These are phyloP conservation scores for Russula virescens DNA, from an alignment of 768 basidiomycete species.

Conservation along the genomic window DNA sequence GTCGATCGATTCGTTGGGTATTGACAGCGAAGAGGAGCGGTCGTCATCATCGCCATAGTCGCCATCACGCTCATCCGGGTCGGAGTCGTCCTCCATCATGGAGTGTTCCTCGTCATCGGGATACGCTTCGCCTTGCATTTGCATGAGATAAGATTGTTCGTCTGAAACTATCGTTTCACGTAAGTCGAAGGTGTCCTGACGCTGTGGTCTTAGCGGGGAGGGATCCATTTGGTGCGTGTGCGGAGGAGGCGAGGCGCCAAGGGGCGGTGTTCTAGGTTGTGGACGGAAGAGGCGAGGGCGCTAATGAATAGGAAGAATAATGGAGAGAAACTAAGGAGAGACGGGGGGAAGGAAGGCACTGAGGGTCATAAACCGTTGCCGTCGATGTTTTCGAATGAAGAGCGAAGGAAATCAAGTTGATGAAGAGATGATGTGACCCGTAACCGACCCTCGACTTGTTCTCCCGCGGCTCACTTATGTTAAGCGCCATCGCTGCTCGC, in stretches of 20 bases:
- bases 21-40: constrained; percentile 75
- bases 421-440: not conserved
- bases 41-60: constrained; percentile 75
- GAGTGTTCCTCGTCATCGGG: constrained; percentile 73
- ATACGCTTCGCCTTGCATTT: constrained; percentile 46
- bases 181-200: constrained; percentile 67
- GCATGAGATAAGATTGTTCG: constrained; percentile 44
- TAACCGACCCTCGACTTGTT: not conserved
- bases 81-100: constrained; percentile 80
- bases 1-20: constrained; percentile 89
- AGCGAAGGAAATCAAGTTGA: not conserved
- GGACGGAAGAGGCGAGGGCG: not conserved
- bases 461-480: constrained; percentile 36
- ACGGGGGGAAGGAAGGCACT: not conserved
- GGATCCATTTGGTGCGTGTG: constrained; percentile 5
- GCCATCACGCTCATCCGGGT: constrained; percentile 58
- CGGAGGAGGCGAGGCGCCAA: not conserved
- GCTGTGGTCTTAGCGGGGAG: constrained; percentile 21
- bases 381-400: not conserved
- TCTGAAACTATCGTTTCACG: constrained; percentile 54
- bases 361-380: not conserved
- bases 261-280: not conserved
- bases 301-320: not conserved
- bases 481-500: constrained; percentile 69
- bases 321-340: constrained; percentile 1